phyloP scores from a whole-genome alignment of 2,329 filamentous ascomycete species.

The Juglanconis juglandina region DNA sequence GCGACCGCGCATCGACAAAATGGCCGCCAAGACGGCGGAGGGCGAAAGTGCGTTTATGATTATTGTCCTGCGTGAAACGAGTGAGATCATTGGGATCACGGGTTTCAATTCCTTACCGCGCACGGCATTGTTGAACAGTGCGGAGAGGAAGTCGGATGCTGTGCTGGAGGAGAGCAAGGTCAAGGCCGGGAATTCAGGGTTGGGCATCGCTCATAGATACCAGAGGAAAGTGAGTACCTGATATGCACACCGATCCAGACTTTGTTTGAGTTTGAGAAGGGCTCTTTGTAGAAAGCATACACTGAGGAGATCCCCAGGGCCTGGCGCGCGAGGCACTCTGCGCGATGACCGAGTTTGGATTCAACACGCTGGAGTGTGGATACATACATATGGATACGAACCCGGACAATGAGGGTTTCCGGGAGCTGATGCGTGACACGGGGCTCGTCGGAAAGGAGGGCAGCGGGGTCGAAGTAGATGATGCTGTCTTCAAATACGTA shows the following conservation, averaged over 20 bases:
- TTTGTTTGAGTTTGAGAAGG: too few relatives aligned
- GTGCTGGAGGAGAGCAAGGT: background rate
- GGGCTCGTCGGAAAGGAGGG: constrained; percentile 12
- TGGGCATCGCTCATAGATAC: constrained; percentile 23
- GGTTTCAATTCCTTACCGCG: constrained; percentile 20
- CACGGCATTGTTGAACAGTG: constrained; percentile 7
- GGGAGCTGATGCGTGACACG: constrained; percentile 14
- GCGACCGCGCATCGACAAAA: constrained; percentile 3
- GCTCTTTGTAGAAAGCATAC: background rate
- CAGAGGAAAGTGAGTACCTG: constrained; percentile 4
- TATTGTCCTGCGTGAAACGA: constrained; percentile 16
- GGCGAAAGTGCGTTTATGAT: constrained; percentile 21
- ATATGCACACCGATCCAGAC: background rate
- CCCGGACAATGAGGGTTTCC: constrained; percentile 15
- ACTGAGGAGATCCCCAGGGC: constrained; percentile 2
- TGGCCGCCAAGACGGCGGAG: constrained; percentile 12
- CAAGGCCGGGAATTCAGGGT: constrained; percentile 18
- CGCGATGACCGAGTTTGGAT: constrained; percentile 22
- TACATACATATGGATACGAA: constrained; percentile 23
- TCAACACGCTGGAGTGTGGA: constrained; percentile 18
- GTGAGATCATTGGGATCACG: constrained; percentile 18
- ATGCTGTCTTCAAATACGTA: constrained; percentile 1
- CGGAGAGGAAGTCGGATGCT: background rate
- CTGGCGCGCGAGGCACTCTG: constrained; percentile 23
- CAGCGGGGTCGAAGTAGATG: constrained; percentile 5